A percentile compares a stretch with the other conserved stretches of the same genome.
Conservation (phyloP, 148 eudicot species). For the Diospyros lotus region DNA sequence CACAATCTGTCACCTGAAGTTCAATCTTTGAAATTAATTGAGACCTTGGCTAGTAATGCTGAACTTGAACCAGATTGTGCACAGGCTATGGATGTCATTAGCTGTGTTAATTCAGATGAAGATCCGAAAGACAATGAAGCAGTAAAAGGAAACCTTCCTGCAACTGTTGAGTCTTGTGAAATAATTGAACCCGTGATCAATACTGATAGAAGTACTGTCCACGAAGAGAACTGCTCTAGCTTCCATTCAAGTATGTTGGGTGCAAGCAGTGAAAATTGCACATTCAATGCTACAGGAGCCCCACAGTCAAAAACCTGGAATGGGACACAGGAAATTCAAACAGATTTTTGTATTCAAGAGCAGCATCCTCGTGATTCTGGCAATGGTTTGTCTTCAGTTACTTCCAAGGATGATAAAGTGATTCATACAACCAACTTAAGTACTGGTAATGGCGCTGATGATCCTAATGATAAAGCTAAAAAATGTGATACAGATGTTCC, state of each 20-base stretch:
- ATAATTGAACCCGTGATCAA: conserved; percentile 12
- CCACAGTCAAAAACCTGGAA: conserved; percentile 9
- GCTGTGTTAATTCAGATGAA: conserved; percentile 17
- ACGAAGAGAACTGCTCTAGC: conserved; percentile 11
- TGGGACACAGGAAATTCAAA: conserved; percentile 10
- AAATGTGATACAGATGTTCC: conserved; percentile 18
- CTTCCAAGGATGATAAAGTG: conserved; percentile 12
- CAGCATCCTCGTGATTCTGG: neutral
- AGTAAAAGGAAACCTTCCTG: conserved; percentile 7
- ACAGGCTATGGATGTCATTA: conserved; percentile 7
- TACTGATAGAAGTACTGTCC: conserved; percentile 8
- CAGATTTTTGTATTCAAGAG: conserved; percentile 11
- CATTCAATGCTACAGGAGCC: conserved; percentile 8
- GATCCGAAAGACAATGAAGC: conserved; percentile 23
- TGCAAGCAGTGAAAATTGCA: conserved; percentile 6
- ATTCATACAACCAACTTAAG: conserved; percentile 13
- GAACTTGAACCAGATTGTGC: conserved; percentile 11
- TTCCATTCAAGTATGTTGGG: conserved; percentile 7
- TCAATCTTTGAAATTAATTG: conserved; percentile 14
- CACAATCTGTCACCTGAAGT: conserved; percentile 17
- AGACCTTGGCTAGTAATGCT: conserved; percentile 12
- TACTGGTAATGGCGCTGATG: conserved; percentile 18
- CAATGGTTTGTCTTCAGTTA: conserved; percentile 1
- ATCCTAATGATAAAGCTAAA: conserved; percentile 12
- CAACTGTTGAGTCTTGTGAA: conserved; percentile 17